Conservation (phyloP, 768 basidiomycete species). For the Tylopilus sp. region DNA sequence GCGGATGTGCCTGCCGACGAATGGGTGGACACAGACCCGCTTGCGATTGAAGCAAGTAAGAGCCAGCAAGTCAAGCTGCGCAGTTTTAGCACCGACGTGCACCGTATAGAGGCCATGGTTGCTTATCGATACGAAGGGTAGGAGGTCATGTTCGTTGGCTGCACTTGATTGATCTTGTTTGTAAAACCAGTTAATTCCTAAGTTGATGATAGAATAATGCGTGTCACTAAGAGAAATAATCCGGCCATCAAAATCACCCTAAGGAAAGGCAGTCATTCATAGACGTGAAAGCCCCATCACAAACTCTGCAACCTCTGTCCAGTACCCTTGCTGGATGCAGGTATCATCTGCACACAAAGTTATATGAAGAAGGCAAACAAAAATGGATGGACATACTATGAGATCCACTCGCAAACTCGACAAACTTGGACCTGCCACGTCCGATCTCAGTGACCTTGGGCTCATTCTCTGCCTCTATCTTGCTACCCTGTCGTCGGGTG, state of each 20-base stretch:
- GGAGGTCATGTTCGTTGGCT: neutral
- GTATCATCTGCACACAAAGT: conserved; percentile 44
- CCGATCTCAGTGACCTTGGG: conserved; percentile 42
- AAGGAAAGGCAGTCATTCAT: neutral
- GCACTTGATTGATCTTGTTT: neutral
- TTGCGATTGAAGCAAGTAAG: conserved; percentile 90
- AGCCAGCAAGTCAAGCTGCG: conserved; percentile 92
- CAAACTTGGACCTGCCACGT: conserved; percentile 50
- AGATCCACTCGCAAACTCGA: conserved; percentile 51
- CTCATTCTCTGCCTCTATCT: conserved; percentile 15
- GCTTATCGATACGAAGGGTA: conserved; percentile 92
- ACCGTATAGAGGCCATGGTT: conserved; percentile 96
- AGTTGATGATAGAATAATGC: neutral
- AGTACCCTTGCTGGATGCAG: conserved; percentile 52
- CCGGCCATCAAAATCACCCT: neutral
- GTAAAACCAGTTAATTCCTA: neutral
- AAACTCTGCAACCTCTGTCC: conserved; percentile 50
- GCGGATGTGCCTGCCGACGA: conserved; percentile 89
- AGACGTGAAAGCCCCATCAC: conserved; percentile 27
- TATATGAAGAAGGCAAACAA: neutral
- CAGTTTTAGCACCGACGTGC: conserved; percentile 97
- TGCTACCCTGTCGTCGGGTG: conserved; percentile 41
- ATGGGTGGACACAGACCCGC: conserved; percentile 94
- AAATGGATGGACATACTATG: conserved; percentile 45
- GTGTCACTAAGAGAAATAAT: neutral